phyloP scores from a whole-genome alignment of 2,329 filamentous ascomycete species.

The Cladophialophora carrionii region DNA sequence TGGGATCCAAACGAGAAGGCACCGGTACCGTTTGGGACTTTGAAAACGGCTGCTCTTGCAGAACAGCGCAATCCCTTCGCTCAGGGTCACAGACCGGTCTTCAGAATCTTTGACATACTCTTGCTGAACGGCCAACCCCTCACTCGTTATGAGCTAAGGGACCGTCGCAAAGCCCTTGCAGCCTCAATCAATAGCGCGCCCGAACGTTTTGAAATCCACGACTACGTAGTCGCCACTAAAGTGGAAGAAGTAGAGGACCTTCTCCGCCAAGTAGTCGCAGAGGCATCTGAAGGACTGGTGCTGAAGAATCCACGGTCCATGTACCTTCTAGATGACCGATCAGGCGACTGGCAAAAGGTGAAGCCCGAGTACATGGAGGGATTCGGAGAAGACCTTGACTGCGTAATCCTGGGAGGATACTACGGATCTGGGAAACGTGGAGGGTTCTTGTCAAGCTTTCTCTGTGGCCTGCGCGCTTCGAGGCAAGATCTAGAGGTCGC shows the following conservation, averaged over 20 bases:
- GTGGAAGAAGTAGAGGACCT: slow-evolving; percentile 75
- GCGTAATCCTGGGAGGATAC: slow-evolving; percentile 86
- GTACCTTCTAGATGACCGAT: slow-evolving; percentile 85
- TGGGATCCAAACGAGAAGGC: slow-evolving; percentile 88
- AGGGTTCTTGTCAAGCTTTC: slow-evolving; percentile 78
- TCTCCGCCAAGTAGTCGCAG: slow-evolving; percentile 80
- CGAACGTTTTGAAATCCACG: slow-evolving; percentile 81
- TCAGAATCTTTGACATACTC: slow-evolving; percentile 86
- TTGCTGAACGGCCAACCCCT: slow-evolving; percentile 81
- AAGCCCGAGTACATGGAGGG: slow-evolving; percentile 99
- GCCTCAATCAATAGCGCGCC: slow-evolving; percentile 70
- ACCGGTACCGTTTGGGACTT: slow-evolving; percentile 84
- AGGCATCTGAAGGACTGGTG: slow-evolving; percentile 86
- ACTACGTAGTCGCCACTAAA: slow-evolving; percentile 67
- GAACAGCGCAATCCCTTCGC: slow-evolving; percentile 73
- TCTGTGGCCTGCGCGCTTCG: slow-evolving; percentile 83
- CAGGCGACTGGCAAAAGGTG: slow-evolving; percentile 97
- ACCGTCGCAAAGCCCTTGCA: slow-evolving; percentile 75
- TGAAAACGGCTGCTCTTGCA: slow-evolving; percentile 85
- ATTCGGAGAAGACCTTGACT: slow-evolving; percentile 90
- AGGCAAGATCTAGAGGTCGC: slow-evolving; percentile 46
- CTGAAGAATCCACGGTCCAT: slow-evolving; percentile 88
- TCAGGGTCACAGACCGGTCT: slow-evolving; percentile 73
- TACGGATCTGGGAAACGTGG: slow-evolving; percentile 86
- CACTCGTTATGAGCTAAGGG: slow-evolving; percentile 79